Base-by-base conservation (phyloP, 2,329 filamentous ascomycete species). In the Rhynchosporium graminicola region DNA sequence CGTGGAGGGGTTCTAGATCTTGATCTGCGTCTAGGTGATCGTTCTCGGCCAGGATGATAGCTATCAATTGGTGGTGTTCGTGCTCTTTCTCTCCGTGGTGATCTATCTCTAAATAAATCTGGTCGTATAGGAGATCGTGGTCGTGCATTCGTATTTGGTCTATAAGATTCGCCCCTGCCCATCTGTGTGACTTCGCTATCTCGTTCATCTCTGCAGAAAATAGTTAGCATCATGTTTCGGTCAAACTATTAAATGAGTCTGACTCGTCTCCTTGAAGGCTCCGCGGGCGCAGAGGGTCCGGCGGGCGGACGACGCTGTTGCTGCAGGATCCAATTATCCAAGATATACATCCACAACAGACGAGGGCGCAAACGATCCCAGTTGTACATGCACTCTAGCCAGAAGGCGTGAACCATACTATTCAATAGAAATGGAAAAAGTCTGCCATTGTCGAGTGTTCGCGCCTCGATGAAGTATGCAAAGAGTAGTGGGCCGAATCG, bases 181-280 rank as follows among this genome's bases (percentile, higher is more conserved):
- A 74, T 67, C 59, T 65, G 70, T 36, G 72, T 74, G 20, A 74
- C 72, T 63, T 74, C 71, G 38, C 73, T 73, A 50, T 74, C 72
- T 46, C 71, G 57, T 26, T 50, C 45, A 20, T 59, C 72, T 64
- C 71, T 70, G 57, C 56, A 13, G 33, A 46, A 38, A 47, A 31
- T 13, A 50, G 31, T 61, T n/a, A 59, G 57, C 36, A 56, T 8
- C 26, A 9, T 46, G 1, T 46, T 26, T 26, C 3, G 4, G 15
- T 5, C 10, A 31, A 31, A 48, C 28, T 45, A 47, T 36, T 54
- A 62, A 36, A 47, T 10, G 12, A 43, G 54, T 36, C 51, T 54
- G 51, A 42, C 51, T 42, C 51, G 51, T 40, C 40, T 38, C 9
- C 15, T n/a, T 4, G 10, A 13, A 43, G 33, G 33, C 13, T 43